A percentile compares a stretch with the other conserved stretches of the same genome.
These are phyloP conservation scores for Coemansia biformis DNA, from an alignment of 192 early-diverging fungal genomes.

Conservation along the genomic window DNA sequence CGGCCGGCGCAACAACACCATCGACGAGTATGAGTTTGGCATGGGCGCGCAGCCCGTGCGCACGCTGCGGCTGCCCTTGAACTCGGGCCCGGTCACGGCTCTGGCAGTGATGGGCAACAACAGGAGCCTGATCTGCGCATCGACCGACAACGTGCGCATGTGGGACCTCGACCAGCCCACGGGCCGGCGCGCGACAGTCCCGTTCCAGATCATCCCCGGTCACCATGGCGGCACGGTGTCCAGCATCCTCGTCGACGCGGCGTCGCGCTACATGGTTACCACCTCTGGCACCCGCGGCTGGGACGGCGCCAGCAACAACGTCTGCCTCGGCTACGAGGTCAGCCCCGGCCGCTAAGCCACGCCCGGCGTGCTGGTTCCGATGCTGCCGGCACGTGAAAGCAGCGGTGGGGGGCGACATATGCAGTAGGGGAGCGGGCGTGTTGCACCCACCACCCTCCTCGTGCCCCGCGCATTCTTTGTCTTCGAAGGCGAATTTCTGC, in stretches of 20 bases:
- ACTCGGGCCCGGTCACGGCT: conserved; percentile 82
- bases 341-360: conserved; percentile 35
- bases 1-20: conserved; percentile 83
- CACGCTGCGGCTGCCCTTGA: conserved; percentile 73
- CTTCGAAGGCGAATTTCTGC: too few species aligned
- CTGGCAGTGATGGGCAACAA: conserved; percentile 74
- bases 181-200: conserved; percentile 52
- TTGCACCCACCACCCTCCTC: too few species aligned
- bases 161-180: conserved; percentile 70
- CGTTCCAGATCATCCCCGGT: conserved; percentile 90
- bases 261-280: conserved; percentile 78
- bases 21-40: conserved; percentile 85
- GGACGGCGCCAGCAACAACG: conserved; percentile 82
- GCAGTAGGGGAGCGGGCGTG: too few species aligned
- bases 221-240: conserved; percentile 88
- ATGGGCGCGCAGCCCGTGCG: conserved; percentile 58
- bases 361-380: too few species aligned
- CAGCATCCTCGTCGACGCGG: conserved; percentile 57
- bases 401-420: too few species aligned
- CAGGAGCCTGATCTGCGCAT: conserved; percentile 80
- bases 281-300: conserved; percentile 93
- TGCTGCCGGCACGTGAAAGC: too few species aligned
- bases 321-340: conserved; percentile 82
- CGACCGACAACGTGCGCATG: conserved; percentile 85
- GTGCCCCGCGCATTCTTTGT: too few species aligned